Evolutionary conservation across 768 basidiomycete species (phyloP), one percentile per base, ranked within the genome.

Genomic region (Brasilioporus rufonigricans): DNA sequence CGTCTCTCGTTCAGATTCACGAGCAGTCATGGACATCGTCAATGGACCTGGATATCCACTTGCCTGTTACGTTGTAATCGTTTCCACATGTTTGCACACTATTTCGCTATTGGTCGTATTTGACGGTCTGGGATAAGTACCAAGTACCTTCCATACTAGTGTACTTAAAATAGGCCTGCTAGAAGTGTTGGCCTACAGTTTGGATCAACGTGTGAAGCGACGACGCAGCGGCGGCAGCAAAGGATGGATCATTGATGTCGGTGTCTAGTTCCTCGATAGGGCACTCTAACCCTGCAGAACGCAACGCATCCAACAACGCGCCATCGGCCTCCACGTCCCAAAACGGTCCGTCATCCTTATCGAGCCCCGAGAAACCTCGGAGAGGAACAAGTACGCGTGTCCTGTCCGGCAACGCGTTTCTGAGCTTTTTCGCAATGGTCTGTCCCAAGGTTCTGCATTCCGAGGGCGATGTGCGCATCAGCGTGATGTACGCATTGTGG

Each of bases 41-140:
- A 78, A 80, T 75, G 80, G 80, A 81, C 80, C 71, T 72, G 77
- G 78, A 77, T 73, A 67, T 72, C 73, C 74, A 76, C 65, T 71
- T 74, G 72, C 74, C 78, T 76, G 76, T 74, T 77, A 68, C 69
- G 71, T 75, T 81, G 80, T 80, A 78, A 73, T 74, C 70, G 70
- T 77, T 70, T 48, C 36, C 45, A 10, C 29, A 8, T 27, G 44
- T 48, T 38, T 49, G 45, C 43, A 51, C 50, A n/a, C 11, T 35
- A 44, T 61, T 52, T 58, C 43, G 58, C 50, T 61, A 43, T 45
- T 43, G 52, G 55, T 49, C 48, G 48, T 46, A 48, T 52, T 58
- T 36, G 56, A 65, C 32, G 48, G 38, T 29, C 32, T 16, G n/a
- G 4, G 18, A 33, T 13, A 33, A 33, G 33, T 33, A 33, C 14